phyloP scores from a whole-genome alignment of 2,329 filamentous ascomycete species.

The Grosmannia clavigera region DNA sequence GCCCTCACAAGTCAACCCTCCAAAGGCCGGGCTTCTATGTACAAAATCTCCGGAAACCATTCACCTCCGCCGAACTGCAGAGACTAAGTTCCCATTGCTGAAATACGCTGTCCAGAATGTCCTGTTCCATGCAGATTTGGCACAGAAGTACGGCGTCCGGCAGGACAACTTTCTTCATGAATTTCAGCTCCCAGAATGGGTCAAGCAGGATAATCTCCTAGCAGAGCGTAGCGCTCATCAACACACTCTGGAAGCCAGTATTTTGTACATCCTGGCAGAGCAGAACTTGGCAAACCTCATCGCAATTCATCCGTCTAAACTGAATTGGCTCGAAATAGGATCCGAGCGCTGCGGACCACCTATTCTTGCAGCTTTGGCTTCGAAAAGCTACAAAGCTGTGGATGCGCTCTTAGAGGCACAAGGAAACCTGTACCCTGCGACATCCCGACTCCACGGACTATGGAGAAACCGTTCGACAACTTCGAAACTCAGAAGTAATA shows the following conservation, averaged over 20 bases:
- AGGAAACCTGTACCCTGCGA: not conserved
- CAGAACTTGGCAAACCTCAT: not conserved
- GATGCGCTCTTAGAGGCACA: not conserved
- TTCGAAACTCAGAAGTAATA: not conserved
- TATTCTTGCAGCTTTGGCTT: not conserved
- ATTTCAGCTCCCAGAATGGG: conserved; percentile 18
- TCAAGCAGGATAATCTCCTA: conserved; percentile 16
- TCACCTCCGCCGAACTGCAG: not conserved
- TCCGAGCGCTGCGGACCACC: not conserved
- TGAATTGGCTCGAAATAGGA: not conserved
- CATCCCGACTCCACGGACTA: not conserved
- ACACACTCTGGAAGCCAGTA: not conserved
- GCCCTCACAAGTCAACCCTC: too few relatives aligned
- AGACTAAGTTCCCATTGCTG: conserved; percentile 28
- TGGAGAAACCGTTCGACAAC: not conserved
- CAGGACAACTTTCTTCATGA: conserved; percentile 20
- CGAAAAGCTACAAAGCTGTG: not conserved
- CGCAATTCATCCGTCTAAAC: not conserved
- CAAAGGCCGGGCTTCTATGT: not conserved
- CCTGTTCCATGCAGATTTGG: conserved; percentile 27
- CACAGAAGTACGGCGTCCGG: conserved; percentile 16
- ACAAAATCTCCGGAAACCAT: not conserved
- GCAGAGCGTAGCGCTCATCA: conserved; percentile 9
- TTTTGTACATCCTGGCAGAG: not conserved
- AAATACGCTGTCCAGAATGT: conserved; percentile 29